phyloP scores from a whole-genome alignment of 2,329 filamentous ascomycete genomes.

The Epichloe festucae region DNA sequence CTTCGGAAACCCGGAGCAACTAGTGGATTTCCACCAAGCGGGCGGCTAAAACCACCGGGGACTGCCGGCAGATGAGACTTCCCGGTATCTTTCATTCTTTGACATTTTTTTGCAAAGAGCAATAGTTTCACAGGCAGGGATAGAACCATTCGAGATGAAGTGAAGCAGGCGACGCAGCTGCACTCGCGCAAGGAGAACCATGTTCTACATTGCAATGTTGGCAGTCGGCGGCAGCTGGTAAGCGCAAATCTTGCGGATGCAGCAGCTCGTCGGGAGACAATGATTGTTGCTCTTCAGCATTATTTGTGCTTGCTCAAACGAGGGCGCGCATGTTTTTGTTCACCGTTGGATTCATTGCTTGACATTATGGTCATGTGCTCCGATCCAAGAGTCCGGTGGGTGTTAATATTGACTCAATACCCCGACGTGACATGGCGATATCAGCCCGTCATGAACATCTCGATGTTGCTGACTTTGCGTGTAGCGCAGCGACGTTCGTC shows the following conservation, averaged over 20 bases:
- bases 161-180: slow-evolving; percentile 11
- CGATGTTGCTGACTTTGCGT: no score
- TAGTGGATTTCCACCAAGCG: background rate
- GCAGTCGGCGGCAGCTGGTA: slow-evolving; percentile 11
- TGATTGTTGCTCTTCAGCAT: slow-evolving; percentile 9
- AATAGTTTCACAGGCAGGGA: slow-evolving; percentile 15
- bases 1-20: slow-evolving; percentile 2
- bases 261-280: background rate
- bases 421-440: no score
- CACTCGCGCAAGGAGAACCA: slow-evolving; percentile 1
- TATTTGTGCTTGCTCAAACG: slow-evolving; percentile 12
- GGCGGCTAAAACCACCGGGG: background rate
- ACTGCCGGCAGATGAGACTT: slow-evolving; percentile 8
- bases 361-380: no score
- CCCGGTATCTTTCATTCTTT: slow-evolving; percentile 10
- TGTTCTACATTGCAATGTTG: slow-evolving; percentile 17
- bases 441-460: no score
- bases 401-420: no score
- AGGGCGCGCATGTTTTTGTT: no score
- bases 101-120: slow-evolving; percentile 14
- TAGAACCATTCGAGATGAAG: slow-evolving; percentile 8
- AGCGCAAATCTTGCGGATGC: background rate
- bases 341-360: no score
- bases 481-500: no score
- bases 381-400: no score